Evolutionary conservation across 768 basidiomycete genomes (phyloP).

Genomic region (Strobilomyces dryophilus): DNA sequence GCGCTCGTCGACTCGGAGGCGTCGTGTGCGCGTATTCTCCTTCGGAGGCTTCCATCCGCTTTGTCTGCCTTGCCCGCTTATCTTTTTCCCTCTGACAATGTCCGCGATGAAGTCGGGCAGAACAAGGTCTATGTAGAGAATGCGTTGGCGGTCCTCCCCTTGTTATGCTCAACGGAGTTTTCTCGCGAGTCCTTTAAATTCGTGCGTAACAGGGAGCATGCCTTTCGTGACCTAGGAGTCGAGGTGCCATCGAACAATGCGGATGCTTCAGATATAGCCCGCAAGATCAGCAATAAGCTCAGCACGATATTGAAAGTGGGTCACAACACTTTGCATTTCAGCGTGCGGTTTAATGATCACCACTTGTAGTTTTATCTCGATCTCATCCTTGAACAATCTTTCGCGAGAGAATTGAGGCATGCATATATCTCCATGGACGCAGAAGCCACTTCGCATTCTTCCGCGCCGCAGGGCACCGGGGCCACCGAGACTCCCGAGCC

Average conservation of each 20-base stretch:
- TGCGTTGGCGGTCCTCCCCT: conserved; percentile 17
- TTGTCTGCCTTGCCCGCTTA: conserved; percentile 22
- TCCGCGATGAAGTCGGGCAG: conserved; percentile 4
- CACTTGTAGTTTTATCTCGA: conserved; percentile 22
- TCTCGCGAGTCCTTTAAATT: not conserved
- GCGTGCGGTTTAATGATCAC: not conserved
- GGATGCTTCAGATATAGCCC: conserved; percentile 15
- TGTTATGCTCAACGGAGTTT: conserved; percentile 17
- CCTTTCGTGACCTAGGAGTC: conserved; percentile 29
- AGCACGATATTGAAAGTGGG: conserved; percentile 29
- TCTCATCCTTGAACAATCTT: conserved; percentile 14
- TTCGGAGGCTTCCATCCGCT: conserved; percentile 24
- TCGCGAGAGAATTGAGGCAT: conserved; percentile 6
- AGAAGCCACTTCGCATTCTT: not conserved
- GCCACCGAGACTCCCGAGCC: conserved; percentile 1
- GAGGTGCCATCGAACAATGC: conserved; percentile 22
- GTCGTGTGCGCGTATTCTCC: conserved; percentile 21
- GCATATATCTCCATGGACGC: conserved; percentile 5
- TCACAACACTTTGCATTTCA: not conserved
- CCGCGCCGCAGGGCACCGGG: not conserved
- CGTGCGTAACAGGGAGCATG: conserved; percentile 24
- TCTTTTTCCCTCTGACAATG: conserved; percentile 10
- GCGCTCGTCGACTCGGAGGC: conserved; percentile 15
- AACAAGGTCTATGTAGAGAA: conserved; percentile 18
- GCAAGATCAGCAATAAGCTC: conserved; percentile 22